A percentile compares a stretch with the other conserved stretches of the same genome.
Conservation (phyloP, 139 green algal genomes). For the Coelastrella sp. region DNA sequence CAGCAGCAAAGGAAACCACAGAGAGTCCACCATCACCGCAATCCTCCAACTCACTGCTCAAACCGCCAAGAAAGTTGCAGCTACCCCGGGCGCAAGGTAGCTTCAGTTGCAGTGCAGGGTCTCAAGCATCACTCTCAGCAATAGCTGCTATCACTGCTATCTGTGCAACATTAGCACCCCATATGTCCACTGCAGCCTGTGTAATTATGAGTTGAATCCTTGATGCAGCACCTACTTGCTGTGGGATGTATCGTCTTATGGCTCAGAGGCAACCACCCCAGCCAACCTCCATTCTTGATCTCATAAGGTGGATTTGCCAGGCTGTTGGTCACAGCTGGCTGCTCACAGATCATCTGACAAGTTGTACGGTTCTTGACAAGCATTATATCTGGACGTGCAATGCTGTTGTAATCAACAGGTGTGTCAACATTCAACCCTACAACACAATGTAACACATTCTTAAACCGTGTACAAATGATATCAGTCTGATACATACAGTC, state of each 20-base stretch:
- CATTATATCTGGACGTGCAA: not conserved
- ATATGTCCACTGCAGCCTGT: not conserved
- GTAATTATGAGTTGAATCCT: not conserved
- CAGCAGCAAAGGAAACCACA: not conserved
- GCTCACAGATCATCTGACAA: slow-evolving; percentile 32
- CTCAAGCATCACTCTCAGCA: too few species aligned
- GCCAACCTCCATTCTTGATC: slow-evolving; percentile 39
- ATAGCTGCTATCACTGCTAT: too few species aligned
- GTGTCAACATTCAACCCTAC: slow-evolving; percentile 13
- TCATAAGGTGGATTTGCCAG: slow-evolving; percentile 59
- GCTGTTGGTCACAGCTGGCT: not conserved
- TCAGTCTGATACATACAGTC: not conserved
- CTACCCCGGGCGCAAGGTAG: too few species aligned
- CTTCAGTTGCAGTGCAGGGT: too few species aligned
- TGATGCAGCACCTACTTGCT: not conserved
- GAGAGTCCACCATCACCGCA: too few species aligned
- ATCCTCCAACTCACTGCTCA: too few species aligned
- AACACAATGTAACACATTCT: not conserved
- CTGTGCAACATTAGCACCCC: too few species aligned
- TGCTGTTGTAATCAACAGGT: not conserved
- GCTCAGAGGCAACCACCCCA: not conserved
- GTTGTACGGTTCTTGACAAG: slow-evolving; percentile 8
- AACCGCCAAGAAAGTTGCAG: too few species aligned
- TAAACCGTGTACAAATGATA: not conserved
- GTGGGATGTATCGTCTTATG: not conserved